Conservation (phyloP, 805 yeast genomes). For the Candida sakaeoensis region DNA sequence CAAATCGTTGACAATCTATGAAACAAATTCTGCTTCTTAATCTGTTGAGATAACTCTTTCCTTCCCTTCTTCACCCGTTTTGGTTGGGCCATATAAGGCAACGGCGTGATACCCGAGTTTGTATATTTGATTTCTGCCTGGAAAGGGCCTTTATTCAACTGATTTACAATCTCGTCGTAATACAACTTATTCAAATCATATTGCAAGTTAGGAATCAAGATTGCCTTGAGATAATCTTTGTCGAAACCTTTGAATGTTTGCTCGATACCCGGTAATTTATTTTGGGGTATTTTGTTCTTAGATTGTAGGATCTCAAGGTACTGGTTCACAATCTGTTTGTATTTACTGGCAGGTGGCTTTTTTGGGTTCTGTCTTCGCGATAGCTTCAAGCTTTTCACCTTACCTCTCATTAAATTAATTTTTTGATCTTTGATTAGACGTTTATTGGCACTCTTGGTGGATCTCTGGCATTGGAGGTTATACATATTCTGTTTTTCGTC, state of each 20-base stretch:
- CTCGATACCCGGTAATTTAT: background rate
- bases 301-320: slow-evolving; percentile 28
- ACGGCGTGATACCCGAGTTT: slow-evolving; percentile 27
- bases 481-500: background rate
- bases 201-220: slow-evolving; percentile 32
- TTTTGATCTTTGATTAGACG: background rate
- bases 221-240: slow-evolving; percentile 25
- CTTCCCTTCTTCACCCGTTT: slow-evolving; percentile 14
- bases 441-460: background rate
- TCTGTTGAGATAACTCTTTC: slow-evolving; percentile 28
- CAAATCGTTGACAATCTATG: slow-evolving; percentile 26
- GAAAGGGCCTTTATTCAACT: slow-evolving; percentile 34
- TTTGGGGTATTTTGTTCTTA: slow-evolving; percentile 20
- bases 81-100: slow-evolving; percentile 29
- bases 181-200: slow-evolving; percentile 28
- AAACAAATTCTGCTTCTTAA: slow-evolving; percentile 25
- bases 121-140: slow-evolving; percentile 28
- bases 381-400: background rate
- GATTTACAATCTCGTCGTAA: slow-evolving; percentile 16
- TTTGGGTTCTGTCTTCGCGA: slow-evolving; percentile 1
- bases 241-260: slow-evolving; percentile 24
- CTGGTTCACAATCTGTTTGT: slow-evolving; percentile 15
- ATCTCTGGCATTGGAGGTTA: background rate
- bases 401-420: slow-evolving; percentile 6
- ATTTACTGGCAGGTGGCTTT: background rate